A percentile compares a stretch with the other conserved stretches of the same genome.
phyloP scores from a whole-genome alignment of 2,329 filamentous ascomycete species.

The Fusarium transvaalense region DNA sequence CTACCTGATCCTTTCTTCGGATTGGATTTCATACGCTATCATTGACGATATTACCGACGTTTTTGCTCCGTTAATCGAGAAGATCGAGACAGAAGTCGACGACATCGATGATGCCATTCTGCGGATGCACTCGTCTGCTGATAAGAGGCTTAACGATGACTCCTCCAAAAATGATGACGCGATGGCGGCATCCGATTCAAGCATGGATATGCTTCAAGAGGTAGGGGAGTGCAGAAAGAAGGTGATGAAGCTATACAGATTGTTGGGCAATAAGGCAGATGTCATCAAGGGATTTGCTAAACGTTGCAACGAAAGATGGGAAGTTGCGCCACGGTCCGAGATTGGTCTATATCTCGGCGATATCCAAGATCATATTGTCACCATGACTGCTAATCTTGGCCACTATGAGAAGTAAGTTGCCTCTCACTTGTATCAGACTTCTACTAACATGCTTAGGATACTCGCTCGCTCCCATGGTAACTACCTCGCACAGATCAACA shows the following conservation, averaged over 20 bases:
- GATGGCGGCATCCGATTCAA: constrained; percentile 59
- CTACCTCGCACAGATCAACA: constrained; percentile 99
- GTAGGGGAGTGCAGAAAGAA: constrained; percentile 96
- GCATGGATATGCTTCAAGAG: constrained; percentile 88
- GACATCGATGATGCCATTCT: constrained; percentile 95
- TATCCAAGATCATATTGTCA: constrained; percentile 99
- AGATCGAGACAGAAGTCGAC: constrained; percentile 95
- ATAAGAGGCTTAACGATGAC: constrained; percentile 56
- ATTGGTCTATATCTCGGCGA: constrained; percentile 98
- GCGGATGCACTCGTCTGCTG: constrained; percentile 75
- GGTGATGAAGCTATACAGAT: constrained; percentile 93
- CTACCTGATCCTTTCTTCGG: constrained; percentile 90
- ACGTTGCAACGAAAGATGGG: constrained; percentile 97
- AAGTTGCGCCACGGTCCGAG: constrained; percentile 92
- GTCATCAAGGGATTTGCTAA: constrained; percentile 99
- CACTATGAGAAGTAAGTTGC: constrained; percentile 91
- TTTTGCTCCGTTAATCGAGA: constrained; percentile 91
- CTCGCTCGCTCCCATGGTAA: constrained; percentile 92
- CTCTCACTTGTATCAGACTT: not conserved
- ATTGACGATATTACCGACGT: constrained; percentile 99
- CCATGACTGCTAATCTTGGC: constrained; percentile 95
- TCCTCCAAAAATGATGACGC: constrained; percentile 64
- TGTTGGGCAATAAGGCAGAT: constrained; percentile 97
- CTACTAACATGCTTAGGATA: constrained; percentile 67
- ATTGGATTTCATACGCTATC: constrained; percentile 98